Conservation (phyloP, 176 grass and related monocot genomes). For the Avena atlantica region DNA sequence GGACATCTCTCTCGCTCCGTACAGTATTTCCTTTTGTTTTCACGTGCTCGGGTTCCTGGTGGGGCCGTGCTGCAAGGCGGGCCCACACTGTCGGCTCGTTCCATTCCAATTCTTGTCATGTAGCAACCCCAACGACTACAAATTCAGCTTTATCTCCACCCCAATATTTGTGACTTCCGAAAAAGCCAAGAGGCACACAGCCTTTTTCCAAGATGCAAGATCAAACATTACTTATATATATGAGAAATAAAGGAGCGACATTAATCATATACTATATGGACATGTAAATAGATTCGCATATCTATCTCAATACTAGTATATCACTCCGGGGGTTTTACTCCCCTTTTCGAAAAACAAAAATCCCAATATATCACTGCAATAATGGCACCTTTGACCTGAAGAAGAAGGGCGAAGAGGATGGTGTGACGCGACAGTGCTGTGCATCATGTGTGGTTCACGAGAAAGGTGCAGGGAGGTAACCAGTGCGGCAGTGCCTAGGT, state of each 20-base stretch:
- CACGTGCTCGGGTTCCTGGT: neutral
- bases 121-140: neutral
- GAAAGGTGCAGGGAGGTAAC: conserved; percentile 5
- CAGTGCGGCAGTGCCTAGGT: neutral
- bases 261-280: neutral
- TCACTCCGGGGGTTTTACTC: no score
- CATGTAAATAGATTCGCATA: neutral
- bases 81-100: neutral
- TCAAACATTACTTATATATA: no score
- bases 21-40: neutral
- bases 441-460: conserved; percentile 47
- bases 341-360: no score
- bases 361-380: neutral
- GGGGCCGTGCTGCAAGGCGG: neutral
- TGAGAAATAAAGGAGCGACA: neutral
- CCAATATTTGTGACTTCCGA: neutral
- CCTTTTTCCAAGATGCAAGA: no score
- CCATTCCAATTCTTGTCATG: neutral
- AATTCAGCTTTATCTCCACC: neutral
- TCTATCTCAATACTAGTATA: neutral
- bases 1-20: neutral
- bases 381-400: conserved; percentile 38
- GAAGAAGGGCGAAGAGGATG: neutral
- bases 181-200: neutral
- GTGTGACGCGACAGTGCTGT: conserved; percentile 30